Conservation (phyloP, 2,329 filamentous ascomycete species). For the Exophiala aquamarina region DNA sequence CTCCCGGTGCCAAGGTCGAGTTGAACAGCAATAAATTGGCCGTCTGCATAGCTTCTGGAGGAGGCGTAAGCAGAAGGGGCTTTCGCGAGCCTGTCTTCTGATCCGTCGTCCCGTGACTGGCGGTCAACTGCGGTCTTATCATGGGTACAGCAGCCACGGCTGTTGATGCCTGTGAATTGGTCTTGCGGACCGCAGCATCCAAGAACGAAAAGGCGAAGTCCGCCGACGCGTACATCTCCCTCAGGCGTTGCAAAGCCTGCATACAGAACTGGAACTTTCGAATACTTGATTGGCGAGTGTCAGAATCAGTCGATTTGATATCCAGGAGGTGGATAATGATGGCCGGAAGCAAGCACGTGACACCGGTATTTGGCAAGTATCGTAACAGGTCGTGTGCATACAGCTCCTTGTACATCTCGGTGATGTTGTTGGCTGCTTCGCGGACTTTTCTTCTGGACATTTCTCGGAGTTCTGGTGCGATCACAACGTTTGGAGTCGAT, state of each 20-base stretch:
- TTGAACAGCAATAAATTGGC: slow-evolving; percentile 17
- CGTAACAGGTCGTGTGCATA: slow-evolving; percentile 71
- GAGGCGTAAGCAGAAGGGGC: slow-evolving; percentile 25
- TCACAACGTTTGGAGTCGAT: slow-evolving; percentile 58
- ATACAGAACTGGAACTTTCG: slow-evolving; percentile 89
- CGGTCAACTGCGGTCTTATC: slow-evolving; percentile 1
- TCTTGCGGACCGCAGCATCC: slow-evolving; percentile 90
- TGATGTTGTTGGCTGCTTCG: slow-evolving; percentile 81
- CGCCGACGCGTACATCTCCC: slow-evolving; percentile 89
- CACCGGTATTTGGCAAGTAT: slow-evolving; percentile 83
- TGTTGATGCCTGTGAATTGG: slow-evolving; percentile 39
- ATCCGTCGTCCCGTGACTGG: not conserved
- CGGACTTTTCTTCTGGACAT: slow-evolving; percentile 80
- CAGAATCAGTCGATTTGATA: slow-evolving; percentile 77
- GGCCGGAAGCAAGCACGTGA: slow-evolving; percentile 85
- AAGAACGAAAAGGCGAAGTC: slow-evolving; percentile 94
- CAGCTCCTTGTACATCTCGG: slow-evolving; percentile 75
- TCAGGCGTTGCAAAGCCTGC: slow-evolving; percentile 81
- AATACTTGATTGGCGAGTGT: slow-evolving; percentile 70
- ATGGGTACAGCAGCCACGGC: not conserved
- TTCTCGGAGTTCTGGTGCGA: slow-evolving; percentile 72
- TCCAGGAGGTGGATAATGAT: slow-evolving; percentile 93
- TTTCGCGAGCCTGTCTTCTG: slow-evolving; percentile 5
- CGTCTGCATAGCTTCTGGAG: slow-evolving; percentile 26
- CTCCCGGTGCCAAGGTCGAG: slow-evolving; percentile 22